A percentile compares a stretch with the other conserved stretches of the same genome.
These are phyloP conservation scores for Mortierella claussenii DNA, from an alignment of 192 early-diverging fungal genomes.

Conservation along the genomic window DNA sequence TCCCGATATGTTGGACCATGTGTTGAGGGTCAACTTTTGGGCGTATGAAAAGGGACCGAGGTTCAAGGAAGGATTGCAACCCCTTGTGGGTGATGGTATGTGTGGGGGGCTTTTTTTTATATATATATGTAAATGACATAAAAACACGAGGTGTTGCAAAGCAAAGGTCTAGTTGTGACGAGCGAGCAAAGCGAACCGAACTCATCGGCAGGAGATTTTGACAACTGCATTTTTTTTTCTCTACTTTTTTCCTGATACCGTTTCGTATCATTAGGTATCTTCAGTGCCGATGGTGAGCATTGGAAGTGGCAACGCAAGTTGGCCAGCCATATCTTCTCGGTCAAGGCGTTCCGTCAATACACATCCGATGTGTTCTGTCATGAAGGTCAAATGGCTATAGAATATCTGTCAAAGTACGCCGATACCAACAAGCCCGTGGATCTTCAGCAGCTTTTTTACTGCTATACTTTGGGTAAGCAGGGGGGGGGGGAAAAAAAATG, in stretches of 20 bases:
- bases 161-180: neutral
- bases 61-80: constrained; percentile 10
- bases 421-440: constrained; percentile 39
- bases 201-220: no score
- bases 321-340: constrained; percentile 36
- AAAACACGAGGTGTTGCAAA: neutral
- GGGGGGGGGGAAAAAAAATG: neutral
- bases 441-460: constrained; percentile 55
- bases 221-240: no score
- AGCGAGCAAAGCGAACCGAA: neutral
- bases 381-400: constrained; percentile 15
- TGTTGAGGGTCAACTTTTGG: constrained; percentile 36
- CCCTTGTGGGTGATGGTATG: constrained; percentile 31
- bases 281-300: constrained; percentile 42
- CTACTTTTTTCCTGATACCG: no score
- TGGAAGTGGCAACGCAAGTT: constrained; percentile 47
- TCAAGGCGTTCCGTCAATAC: constrained; percentile 44
- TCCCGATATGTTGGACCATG: constrained; percentile 32
- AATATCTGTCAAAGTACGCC: constrained; percentile 20
- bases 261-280: constrained; percentile 30
- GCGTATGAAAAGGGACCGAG: constrained; percentile 30
- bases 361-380: constrained; percentile 42
- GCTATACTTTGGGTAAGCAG: constrained; percentile 52
- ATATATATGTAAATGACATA: no score
- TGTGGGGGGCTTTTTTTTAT: no score